Evolutionary conservation across 2,329 filamentous ascomycete species (phyloP).

Genomic region (Cephalotrichum gorgonifer): DNA sequence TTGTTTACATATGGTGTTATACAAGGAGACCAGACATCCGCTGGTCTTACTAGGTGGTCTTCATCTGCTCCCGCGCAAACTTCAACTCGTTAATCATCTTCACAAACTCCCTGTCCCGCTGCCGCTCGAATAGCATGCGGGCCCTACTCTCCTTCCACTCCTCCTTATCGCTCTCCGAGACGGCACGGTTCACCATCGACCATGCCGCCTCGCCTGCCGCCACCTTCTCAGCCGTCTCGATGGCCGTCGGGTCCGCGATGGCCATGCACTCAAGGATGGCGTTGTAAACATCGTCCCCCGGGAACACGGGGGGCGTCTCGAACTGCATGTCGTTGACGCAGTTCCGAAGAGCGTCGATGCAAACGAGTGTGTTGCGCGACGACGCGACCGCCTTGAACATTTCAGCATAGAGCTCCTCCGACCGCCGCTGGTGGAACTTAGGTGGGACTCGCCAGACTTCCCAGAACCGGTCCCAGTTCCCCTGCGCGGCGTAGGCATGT

Average conservation of each 20-base stretch:
- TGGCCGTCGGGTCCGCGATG: slow-evolving; percentile 41
- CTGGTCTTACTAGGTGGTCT: not conserved
- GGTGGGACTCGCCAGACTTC: slow-evolving; percentile 46
- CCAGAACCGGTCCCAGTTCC: slow-evolving; percentile 50
- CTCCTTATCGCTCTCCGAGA: not conserved
- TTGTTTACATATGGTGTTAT: not conserved
- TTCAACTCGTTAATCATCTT: not conserved
- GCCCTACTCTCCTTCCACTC: slow-evolving; percentile 1
- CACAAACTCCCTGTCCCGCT: slow-evolving; percentile 2
- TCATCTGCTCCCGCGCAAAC: not conserved
- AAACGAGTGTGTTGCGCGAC: slow-evolving; percentile 29
- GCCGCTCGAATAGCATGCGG: slow-evolving; percentile 1
- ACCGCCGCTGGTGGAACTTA: slow-evolving; percentile 35
- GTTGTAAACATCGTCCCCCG: slow-evolving; percentile 30
- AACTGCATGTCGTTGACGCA: slow-evolving; percentile 49
- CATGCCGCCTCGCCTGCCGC: slow-evolving; percentile 9
- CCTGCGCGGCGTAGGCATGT: slow-evolving; percentile 31
- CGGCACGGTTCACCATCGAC: slow-evolving; percentile 13
- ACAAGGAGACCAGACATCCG: too few relatives aligned
- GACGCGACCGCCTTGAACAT: slow-evolving; percentile 39
- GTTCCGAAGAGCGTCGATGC: slow-evolving; percentile 35
- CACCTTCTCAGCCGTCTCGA: not conserved
- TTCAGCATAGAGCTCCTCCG: slow-evolving; percentile 41
- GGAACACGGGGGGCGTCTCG: slow-evolving; percentile 39
- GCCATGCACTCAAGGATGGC: slow-evolving; percentile 43